Percentiles rank a stretch among this genome's conserved stretches.
phyloP scores from a whole-genome alignment of 148 eudicot genomes.

The Nepenthes gracilis region DNA sequence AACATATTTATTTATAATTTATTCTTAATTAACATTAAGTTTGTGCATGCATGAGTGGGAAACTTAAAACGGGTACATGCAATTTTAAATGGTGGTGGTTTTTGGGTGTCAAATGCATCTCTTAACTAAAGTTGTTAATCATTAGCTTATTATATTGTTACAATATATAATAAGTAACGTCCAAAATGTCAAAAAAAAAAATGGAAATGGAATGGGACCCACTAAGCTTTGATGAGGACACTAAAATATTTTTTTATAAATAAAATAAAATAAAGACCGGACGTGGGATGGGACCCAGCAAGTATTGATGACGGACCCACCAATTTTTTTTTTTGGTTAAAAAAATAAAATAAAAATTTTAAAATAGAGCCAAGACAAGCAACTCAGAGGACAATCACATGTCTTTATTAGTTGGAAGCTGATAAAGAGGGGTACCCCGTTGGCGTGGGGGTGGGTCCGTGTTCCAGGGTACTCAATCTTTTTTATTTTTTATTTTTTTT shows the following conservation, averaged over 20 bases:
- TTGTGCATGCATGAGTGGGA: too few relatives aligned
- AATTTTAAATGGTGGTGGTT: too few relatives aligned
- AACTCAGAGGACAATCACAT: conserved; percentile 19
- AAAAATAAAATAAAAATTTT: neutral
- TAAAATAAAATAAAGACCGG: too few relatives aligned
- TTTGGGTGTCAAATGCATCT: too few relatives aligned
- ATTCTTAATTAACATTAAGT: too few relatives aligned
- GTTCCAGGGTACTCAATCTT: conserved; percentile 19
- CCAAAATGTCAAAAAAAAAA: conserved; percentile 6
- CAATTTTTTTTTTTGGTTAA: too few relatives aligned
- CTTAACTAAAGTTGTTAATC: neutral
- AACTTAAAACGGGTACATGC: too few relatives aligned
- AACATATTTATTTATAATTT: too few relatives aligned
- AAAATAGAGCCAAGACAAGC: conserved; percentile 36
- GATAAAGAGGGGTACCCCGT: conserved; percentile 27
- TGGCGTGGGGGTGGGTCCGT: conserved; percentile 43
- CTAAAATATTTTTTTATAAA: too few relatives aligned
- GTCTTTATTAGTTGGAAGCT: conserved; percentile 59
- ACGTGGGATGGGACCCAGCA: too few relatives aligned
- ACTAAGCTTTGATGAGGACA: neutral
- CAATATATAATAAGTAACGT: conserved; percentile 12
- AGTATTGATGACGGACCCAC: too few relatives aligned
- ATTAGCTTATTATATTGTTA: conserved; percentile 10
- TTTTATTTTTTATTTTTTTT: conserved; percentile 1
- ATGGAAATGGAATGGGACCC: too few relatives aligned